Evolutionary conservation across 768 basidiomycete genomes (phyloP), one percentile per base, ranked within the genome.

Genomic region (Nidula microcarpa): DNA sequence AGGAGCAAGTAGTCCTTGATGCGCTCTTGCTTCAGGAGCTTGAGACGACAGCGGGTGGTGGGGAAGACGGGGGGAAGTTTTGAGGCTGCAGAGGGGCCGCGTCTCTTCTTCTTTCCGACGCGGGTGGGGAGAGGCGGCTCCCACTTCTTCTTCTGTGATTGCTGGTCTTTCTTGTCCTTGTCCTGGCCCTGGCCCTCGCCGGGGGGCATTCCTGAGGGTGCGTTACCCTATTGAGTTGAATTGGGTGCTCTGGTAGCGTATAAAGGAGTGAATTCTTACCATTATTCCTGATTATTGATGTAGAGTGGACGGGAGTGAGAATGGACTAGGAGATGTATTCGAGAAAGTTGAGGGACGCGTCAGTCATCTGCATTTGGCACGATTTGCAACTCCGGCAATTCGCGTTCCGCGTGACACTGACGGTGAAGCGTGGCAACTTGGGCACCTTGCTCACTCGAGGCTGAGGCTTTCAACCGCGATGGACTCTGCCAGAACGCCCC

Each of bases 1-100:
- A 99, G 79, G 35, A 98, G 77, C 50, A 99, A 74, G 68, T 98
- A 98, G 68, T 99, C 97, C 73, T 99, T 97, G 73, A 98, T 97
- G 56, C 97, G 89, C 68, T 99, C 96, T 79, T 88, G 82, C 81
- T 98, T 98, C 55, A 98, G 83, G 52, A 98, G 81, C 64, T 93
- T 93, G 49, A 99, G 82, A 55, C 91, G 88, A 75, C 96, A 99
- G 52, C 97, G 87, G 16, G 94, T 97, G 30, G 91, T 96, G 7
- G 97, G 97, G 68, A 79, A 94, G 6, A 99, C 89, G 9, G 94
- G 78, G 16, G 96, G 96, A 3, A 99, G 85, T 67, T 95, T 96
- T 37, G 89, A 88, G 2, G 94, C 84, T 1, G 94, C 78, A 53
- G 92, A 86, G 5, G 96, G 95, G n/a, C 96, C 95, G 55, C 87